Base-by-base conservation (phyloP, 2,329 filamentous ascomycete genomes). In the Phoma sp. region DNA sequence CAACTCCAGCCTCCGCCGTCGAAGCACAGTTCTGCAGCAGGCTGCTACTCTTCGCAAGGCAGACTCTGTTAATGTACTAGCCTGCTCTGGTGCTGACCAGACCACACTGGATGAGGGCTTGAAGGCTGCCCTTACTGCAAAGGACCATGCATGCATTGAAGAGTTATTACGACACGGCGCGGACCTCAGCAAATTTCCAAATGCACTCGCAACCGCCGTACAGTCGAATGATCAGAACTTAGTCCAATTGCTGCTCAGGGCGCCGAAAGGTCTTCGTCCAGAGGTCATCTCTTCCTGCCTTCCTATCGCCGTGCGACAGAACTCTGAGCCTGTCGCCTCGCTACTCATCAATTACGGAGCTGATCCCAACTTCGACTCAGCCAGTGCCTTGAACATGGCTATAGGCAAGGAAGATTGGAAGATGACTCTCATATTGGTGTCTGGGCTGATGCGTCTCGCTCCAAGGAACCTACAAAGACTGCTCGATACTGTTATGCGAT, bases 21-120 rank as follows among this genome's bases (percentile, higher is more conserved):
- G 72, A 51, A 74, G 71, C 57, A 74, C 70, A 18, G 69, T 74
- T 2, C 47, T 74, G 23, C 72, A 74, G 47, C 66, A 69, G 46
- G 72, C 72, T 3, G 71, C 69, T 2, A 69, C 69, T 14, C 48
- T 68, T 7, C 61, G 68, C 28, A 61, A 65, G 47, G 61, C 67
- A 7, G 69, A 73, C 36, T 66, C 65, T 25, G 67, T 74, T 32
- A 67, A 62, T 36, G 37, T 73, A 15, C 59, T 74, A 2, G 72
- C 72, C 26, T 64, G 64, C 45, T 68, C 70, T 36, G 71, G 72
- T 11, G 71, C 71, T 11, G 71, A 74, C 40, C 71, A 73, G 42
- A 68, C 60, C 3, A 73, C 71, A 2, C 54, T 74, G 34, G 67
- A 74, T 26, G 69, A 73, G 45, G 71, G 61, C 7, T 56, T 74